Evolutionary conservation across 2,329 filamentous ascomycete genomes (phyloP), one percentile per base, ranked within the genome.

Genomic region (Colletotrichum brevisporum): DNA sequence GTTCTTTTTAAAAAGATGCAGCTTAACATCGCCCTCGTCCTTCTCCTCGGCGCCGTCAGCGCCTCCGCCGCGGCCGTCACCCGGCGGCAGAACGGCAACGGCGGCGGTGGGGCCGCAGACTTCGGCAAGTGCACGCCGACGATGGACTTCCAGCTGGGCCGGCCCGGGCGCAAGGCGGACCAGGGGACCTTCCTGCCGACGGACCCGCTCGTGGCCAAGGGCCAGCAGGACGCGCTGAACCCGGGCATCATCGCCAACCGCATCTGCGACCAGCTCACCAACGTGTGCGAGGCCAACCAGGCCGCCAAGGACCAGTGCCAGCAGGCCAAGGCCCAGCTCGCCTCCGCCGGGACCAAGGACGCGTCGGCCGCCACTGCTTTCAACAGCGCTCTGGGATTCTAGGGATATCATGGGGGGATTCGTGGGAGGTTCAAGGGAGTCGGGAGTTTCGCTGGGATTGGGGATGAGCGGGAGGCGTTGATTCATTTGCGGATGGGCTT

Each of bases 231-330:
- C 70, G 87, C 88, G 27, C 78, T 89, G 13, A 90, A 90, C 83
- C 88, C 88, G 27, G 87, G 86, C 79, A 90, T 90, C 80, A 90
- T 90, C 80, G 89, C 87, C 73, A 89, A 88, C 79, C 83, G 85
- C 21, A 85, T 90, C 72, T 89, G 86, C 79, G 85, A 90, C 77
- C 86, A 89, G 76, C 81, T 90, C 64, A 85, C 81, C 70, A 90
- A 89, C 76, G 85, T 88, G 15, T 90, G 88, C 76, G 79, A 80
- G 16, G 88, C 88, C 50, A 89, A 88, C 76, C 81, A 80, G 13
- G 87, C 86, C 1, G 88, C 87, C 36, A 82, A 84, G 55, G 76
- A 81, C n/a, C 78, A 81, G 3, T 89, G 86, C 75, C 74, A 78
- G 64, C 78, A 79, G 31, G 87, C 85, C 1, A 78, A 88, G 74